A percentile compares a stretch with the other conserved stretches of the same genome.
Conservation (phyloP, 495 filamentous ascomycete genomes). For the Hypoxylon fragiforme region DNA sequence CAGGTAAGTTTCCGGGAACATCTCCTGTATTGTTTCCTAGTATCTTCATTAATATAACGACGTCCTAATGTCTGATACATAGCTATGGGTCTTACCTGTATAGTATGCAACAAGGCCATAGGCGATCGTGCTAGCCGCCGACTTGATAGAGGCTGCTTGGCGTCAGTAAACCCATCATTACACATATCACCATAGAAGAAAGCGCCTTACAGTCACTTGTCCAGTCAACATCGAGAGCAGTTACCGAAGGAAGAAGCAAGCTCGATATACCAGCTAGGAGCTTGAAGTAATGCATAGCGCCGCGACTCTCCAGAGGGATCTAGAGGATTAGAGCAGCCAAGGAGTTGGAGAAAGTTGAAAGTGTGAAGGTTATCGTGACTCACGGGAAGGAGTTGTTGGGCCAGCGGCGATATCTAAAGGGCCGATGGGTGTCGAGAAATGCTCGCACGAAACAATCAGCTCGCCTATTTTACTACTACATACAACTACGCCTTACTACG, state of each 20-base stretch:
- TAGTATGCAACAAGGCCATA: conserved; percentile 49
- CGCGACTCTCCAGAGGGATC: neutral
- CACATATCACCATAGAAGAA: neutral
- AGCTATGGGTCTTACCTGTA: conserved; percentile 48
- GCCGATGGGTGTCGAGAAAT: conserved; percentile 6
- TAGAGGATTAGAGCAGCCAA: neutral
- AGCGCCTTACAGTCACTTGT: conserved; percentile 27
- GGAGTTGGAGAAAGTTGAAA: neutral
- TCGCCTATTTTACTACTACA: neutral
- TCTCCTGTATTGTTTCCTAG: conserved; percentile 64
- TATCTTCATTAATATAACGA: neutral
- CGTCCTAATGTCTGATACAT: neutral
- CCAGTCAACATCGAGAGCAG: conserved; percentile 29
- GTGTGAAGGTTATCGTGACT: neutral
- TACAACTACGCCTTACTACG: neutral
- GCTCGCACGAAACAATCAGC: conserved; percentile 5
- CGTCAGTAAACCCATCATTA: conserved; percentile 1
- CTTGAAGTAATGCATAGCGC: conserved; percentile 14
- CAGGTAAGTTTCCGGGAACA: conserved; percentile 44
- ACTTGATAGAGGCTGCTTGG: conserved; percentile 22
- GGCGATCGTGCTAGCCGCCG: conserved; percentile 26
- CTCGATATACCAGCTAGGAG: conserved; percentile 6
- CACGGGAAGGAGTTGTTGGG: conserved; percentile 8
- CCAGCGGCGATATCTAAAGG: conserved; percentile 12
- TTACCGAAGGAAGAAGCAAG: conserved; percentile 14